Evolutionary conservation across 2,329 filamentous ascomycete species (phyloP).

Genomic region (Colletotrichum echinochloae): DNA sequence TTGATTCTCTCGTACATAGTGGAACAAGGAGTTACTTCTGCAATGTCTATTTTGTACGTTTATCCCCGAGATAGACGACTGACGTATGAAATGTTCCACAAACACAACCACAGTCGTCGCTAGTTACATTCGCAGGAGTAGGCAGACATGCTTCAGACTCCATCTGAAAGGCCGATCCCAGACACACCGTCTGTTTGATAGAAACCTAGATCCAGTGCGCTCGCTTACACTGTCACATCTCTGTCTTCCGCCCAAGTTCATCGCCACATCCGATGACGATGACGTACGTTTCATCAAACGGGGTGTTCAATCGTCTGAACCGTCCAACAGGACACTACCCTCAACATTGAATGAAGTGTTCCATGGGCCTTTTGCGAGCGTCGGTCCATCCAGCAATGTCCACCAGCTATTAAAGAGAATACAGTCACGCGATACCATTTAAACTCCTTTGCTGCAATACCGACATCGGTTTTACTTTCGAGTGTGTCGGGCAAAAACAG

Average conservation of each 20-base stretch:
- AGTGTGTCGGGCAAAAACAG: neutral
- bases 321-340: neutral
- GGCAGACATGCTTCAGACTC: neutral
- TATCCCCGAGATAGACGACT: neutral
- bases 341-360: neutral
- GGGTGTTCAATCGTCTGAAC: neutral
- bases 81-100: neutral
- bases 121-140: neutral
- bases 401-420: neutral
- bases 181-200: neutral
- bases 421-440: neutral
- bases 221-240: neutral
- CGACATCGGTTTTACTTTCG: neutral
- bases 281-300: slow-evolving; percentile 1
- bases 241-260: neutral
- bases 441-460: neutral
- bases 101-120: too few relatives aligned
- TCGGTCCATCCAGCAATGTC: neutral
- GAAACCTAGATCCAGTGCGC: neutral
- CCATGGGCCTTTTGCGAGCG: neutral
- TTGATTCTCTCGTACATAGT: slow-evolving; percentile 5
- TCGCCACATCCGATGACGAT: slow-evolving; percentile 18
- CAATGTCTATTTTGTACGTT: neutral
- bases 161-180: neutral
- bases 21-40: neutral